phyloP scores from a whole-genome alignment of 305 asterid genomes.

The Fraxinus nigra region DNA sequence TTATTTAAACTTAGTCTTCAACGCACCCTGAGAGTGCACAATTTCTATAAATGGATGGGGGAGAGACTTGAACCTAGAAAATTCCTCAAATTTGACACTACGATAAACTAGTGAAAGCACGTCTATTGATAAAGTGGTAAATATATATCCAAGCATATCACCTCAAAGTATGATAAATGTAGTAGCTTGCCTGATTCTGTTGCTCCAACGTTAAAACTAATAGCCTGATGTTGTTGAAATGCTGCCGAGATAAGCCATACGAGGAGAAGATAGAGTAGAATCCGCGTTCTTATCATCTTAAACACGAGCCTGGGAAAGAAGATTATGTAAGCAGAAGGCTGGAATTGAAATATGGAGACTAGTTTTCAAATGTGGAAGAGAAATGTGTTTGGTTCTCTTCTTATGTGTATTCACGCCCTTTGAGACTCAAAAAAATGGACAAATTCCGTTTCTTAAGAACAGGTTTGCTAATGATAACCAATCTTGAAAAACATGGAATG shows the following conservation, averaged over 20 bases:
- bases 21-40: not conserved
- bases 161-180: not conserved
- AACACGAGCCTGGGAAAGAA: conserved; percentile 13
- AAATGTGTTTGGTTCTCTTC: not conserved
- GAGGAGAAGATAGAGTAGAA: conserved; percentile 21
- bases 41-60: not conserved
- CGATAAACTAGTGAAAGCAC: not conserved
- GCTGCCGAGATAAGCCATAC: conserved; percentile 30
- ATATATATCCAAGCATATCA: not conserved
- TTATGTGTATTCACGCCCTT: no score
- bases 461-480: conserved; percentile 32
- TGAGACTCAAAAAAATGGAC: no score
- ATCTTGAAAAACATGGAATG: conserved; percentile 25
- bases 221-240: conserved; percentile 15
- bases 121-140: not conserved
- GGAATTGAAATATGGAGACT: conserved; percentile 18
- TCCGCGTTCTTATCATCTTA: conserved; percentile 28
- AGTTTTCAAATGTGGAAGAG: not conserved
- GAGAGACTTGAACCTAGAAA: not conserved
- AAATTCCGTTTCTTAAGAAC: no score
- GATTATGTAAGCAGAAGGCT: conserved; percentile 11
- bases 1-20: not conserved
- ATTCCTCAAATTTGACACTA: not conserved
- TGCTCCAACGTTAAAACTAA: conserved; percentile 21
- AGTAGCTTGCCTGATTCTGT: conserved; percentile 31